Percentiles rank a stretch among this genome's conserved stretches.
phyloP scores from a whole-genome alignment of 73 alveolate genomes.

The Paramecium caudatum region DNA sequence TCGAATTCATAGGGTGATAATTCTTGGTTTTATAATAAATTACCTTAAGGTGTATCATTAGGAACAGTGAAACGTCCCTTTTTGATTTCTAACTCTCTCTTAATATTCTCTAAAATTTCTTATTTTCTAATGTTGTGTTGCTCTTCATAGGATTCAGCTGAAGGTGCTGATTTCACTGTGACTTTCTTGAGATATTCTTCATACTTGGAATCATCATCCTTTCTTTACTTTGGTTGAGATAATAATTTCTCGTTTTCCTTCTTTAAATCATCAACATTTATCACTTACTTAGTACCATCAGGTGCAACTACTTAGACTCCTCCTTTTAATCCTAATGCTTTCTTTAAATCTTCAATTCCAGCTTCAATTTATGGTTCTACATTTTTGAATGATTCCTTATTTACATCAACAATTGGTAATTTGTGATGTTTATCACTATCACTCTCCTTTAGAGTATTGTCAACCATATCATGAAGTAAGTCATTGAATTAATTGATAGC shows the following conservation, averaged over 20 bases:
- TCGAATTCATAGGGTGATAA: conserved; percentile 61
- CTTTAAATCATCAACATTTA: conserved; percentile 19
- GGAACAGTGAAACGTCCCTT: conserved; percentile 24
- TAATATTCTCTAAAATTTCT: conserved; percentile 45
- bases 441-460: not conserved
- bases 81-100: conserved; percentile 44
- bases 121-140: conserved; percentile 47
- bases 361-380: conserved; percentile 17
- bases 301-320: conserved; percentile 1
- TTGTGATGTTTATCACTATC: not conserved
- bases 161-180: not conserved
- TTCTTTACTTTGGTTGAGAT: not conserved
- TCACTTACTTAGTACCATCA: not conserved
- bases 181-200: not conserved
- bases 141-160: not conserved
- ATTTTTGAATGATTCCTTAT: not conserved
- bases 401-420: not conserved
- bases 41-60: conserved; percentile 23
- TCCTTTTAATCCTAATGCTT: conserved; percentile 51
- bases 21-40: not conserved
- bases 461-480: not conserved
- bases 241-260: not conserved
- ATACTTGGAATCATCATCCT: not conserved
- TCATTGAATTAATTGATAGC: conserved; percentile 1
- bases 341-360: conserved; percentile 41